These are phyloP conservation scores for Chrysoporthe cubensis DNA, from an alignment of 2,329 filamentous ascomycete species.

Conservation along the genomic window DNA sequence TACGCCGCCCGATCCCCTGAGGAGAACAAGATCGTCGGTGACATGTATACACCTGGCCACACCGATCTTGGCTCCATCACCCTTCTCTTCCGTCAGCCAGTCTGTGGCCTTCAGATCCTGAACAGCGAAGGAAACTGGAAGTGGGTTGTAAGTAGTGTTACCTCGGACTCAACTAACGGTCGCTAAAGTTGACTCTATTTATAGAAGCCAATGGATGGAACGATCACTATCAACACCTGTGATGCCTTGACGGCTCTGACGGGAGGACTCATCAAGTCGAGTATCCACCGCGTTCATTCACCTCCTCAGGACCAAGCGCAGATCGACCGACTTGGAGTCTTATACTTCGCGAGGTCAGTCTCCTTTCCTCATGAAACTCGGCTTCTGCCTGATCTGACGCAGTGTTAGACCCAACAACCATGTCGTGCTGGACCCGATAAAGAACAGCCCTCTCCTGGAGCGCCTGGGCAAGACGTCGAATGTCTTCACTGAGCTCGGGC, in stretches of 20 bases:
- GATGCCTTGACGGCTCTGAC: slow-evolving; percentile 54
- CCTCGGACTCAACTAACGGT: neutral
- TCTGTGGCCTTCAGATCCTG: slow-evolving; percentile 59
- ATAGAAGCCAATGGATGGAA: slow-evolving; percentile 49
- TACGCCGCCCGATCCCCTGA: slow-evolving; percentile 54
- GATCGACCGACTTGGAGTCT: slow-evolving; percentile 44
- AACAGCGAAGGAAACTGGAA: slow-evolving; percentile 54
- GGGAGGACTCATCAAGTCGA: slow-evolving; percentile 50
- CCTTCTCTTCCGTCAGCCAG: slow-evolving; percentile 61
- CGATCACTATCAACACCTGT: slow-evolving; percentile 55
- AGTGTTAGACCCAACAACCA: slow-evolving; percentile 44
- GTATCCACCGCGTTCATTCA: slow-evolving; percentile 41
- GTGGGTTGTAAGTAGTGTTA: slow-evolving; percentile 41
- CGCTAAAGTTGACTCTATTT: neutral
- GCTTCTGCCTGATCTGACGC: neutral
- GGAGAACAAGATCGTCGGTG: slow-evolving; percentile 49
- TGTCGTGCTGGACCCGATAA: slow-evolving; percentile 42
- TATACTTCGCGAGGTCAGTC: slow-evolving; percentile 45
- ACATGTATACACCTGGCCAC: slow-evolving; percentile 53
- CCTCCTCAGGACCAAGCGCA: slow-evolving; percentile 37
- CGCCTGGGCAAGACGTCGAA: slow-evolving; percentile 43
- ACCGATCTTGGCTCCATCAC: slow-evolving; percentile 62
- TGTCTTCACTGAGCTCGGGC: slow-evolving; percentile 44
- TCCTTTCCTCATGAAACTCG: too few relatives aligned
- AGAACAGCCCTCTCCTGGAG: slow-evolving; percentile 42